phyloP scores from a whole-genome alignment of 2,329 filamentous ascomycete species.

The Phyllosticta citrichinensis region DNA sequence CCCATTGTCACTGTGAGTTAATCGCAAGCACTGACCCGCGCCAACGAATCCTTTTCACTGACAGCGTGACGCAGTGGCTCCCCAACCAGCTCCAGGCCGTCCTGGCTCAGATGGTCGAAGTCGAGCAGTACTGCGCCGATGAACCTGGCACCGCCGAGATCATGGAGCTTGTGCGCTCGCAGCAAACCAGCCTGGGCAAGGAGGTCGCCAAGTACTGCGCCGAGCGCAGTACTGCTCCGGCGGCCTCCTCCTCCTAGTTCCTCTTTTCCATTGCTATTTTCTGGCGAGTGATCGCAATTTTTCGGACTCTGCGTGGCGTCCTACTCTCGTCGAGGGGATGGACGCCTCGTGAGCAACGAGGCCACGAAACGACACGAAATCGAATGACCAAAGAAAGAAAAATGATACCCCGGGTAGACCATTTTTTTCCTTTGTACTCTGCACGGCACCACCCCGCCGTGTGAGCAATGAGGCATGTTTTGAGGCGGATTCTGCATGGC shows the following conservation, averaged over 20 bases:
- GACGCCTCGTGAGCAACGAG: constrained; percentile 8
- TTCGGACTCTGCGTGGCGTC: constrained; percentile 5
- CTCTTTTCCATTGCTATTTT: neutral
- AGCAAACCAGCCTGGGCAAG: constrained; percentile 56
- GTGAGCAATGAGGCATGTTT: neutral
- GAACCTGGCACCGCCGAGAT: constrained; percentile 46
- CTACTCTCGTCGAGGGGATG: too few species aligned
- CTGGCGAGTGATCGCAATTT: constrained; percentile 1
- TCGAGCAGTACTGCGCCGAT: constrained; percentile 41
- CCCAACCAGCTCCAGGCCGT: constrained; percentile 73
- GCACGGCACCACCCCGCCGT: neutral
- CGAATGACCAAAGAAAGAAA: neutral
- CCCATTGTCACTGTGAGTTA: constrained; percentile 59
- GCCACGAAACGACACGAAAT: neutral
- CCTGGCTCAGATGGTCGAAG: constrained; percentile 56
- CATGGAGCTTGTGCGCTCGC: constrained; percentile 55
- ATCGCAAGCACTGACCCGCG: constrained; percentile 3
- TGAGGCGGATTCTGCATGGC: constrained; percentile 1
- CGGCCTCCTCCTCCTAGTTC: neutral
- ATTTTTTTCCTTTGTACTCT: neutral
- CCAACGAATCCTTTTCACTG: constrained; percentile 1
- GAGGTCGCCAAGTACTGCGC: constrained; percentile 68
- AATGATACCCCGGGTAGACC: neutral
- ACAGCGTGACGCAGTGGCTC: constrained; percentile 47
- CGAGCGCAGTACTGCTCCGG: constrained; percentile 29